phyloP scores from a whole-genome alignment of 2,329 filamentous ascomycete species.

The Aspergillus ibericus region DNA sequence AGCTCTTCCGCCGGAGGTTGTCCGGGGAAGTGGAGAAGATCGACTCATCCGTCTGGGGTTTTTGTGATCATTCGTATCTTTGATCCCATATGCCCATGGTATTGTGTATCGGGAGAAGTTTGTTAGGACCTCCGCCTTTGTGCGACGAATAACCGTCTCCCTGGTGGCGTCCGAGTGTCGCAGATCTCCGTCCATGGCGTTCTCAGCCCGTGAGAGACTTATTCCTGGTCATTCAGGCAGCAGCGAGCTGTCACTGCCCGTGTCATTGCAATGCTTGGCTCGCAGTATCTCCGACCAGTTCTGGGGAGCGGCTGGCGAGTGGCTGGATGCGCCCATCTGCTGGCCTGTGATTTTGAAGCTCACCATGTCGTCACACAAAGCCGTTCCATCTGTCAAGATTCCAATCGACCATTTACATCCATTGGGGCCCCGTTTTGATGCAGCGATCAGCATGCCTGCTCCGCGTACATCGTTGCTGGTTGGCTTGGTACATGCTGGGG shows the following conservation, averaged over 20 bases:
- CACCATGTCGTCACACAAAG: background rate
- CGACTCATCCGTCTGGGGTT: background rate
- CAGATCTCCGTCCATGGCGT: background rate
- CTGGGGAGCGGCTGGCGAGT: background rate
- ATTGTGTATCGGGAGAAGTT: background rate
- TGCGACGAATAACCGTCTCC: background rate
- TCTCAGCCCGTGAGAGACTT: background rate
- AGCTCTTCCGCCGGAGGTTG: background rate
- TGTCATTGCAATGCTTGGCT: background rate
- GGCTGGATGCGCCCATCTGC: background rate
- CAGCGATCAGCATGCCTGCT: no score
- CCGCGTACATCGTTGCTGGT: no score
- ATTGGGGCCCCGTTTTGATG: no score
- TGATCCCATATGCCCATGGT: background rate
- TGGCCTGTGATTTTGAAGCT: background rate
- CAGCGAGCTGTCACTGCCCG: background rate
- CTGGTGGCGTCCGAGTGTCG: background rate
- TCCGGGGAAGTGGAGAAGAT: background rate
- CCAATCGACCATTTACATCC: background rate
- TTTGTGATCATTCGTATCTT: background rate
- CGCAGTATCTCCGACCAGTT: background rate
- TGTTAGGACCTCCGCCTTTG: background rate
- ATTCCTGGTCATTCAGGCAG: background rate
- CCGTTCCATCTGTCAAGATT: background rate
- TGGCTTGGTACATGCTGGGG: no score